Evolutionary conservation across 2,329 filamentous ascomycete genomes (phyloP).

Genomic region (Paraconiothyrium sp.): DNA sequence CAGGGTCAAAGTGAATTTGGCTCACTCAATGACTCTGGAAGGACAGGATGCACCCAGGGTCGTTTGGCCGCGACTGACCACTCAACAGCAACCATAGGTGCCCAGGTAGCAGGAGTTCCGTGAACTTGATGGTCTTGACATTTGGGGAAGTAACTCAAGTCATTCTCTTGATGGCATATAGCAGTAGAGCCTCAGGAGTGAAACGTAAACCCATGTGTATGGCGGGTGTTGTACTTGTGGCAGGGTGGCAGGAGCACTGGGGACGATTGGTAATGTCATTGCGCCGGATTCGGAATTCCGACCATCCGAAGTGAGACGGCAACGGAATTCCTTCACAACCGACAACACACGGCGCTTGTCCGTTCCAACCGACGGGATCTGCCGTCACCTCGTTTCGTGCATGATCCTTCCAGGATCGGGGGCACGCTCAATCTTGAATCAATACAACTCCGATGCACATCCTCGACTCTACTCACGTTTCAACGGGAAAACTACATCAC

Average conservation of each 20-base stretch:
- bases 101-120: neutral
- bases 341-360: neutral
- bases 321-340: slow-evolving; percentile 1
- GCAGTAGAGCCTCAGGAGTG: neutral
- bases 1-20: neutral
- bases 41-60: neutral
- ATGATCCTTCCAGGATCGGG: no score
- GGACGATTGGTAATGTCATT: neutral
- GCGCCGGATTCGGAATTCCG: slow-evolving; percentile 10
- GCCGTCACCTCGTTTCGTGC: no score
- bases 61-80: neutral
- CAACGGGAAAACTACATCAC: no score
- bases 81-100: neutral
- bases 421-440: no score
- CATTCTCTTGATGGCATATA: neutral
- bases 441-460: no score
- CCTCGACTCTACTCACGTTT: no score
- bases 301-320: neutral
- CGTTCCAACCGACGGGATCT: neutral
- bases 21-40: neutral
- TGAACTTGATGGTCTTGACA: neutral
- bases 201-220: neutral
- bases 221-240: neutral
- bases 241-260: neutral
- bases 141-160: neutral